Base-by-base conservation (phyloP, 1,284 basidiomycete genomes). In the Heterobasidion irregulare region DNA sequence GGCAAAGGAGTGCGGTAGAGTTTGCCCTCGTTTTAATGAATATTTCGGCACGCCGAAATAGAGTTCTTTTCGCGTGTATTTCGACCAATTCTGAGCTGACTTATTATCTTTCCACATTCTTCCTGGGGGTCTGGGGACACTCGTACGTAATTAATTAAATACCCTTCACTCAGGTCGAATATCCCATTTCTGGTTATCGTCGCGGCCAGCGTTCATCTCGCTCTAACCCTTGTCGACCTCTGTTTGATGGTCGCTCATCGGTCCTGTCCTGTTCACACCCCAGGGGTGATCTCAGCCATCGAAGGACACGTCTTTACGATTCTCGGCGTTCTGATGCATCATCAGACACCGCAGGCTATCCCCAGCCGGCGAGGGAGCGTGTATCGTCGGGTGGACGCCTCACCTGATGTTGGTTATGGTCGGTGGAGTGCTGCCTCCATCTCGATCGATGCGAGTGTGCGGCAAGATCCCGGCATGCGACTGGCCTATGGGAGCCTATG, bases 21-120 rank as follows among this genome's bases (percentile, higher is more conserved):
- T 78, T 76, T 72, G 73, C 73, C 72, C 77, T 76, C 78, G 82
- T 82, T 87, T 86, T 86, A 84, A 83, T 81, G 77, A 80, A 77
- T 77, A 82, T 76, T 77, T 75, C 75, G 68, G 82, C 80, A 78
- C 55, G 56, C 53, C 53, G 59, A 79, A 41, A 81, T 85, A 78
- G 83, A 84, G 81, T 82, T 81, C 56, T 57, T 60, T 58, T 59
- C 56, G 57, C 59, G 55, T 60, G 57, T 52, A 59, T 57, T 63
- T 58, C 54, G 49, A 53, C 56, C 54, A 53, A 56, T 60, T 60
- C 19, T 59, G 57, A 56, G 50, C 54, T 50, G 55, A 56, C 52
- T 61, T 61, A 54, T 56, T 58, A 55, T 60, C 60, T 53, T 8
- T 38, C 51, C 53, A 52, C 49, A 46, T 48, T 55, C 55, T 55